Conservation (phyloP, 441 rosid species). For the Eutrema salsugineum region DNA sequence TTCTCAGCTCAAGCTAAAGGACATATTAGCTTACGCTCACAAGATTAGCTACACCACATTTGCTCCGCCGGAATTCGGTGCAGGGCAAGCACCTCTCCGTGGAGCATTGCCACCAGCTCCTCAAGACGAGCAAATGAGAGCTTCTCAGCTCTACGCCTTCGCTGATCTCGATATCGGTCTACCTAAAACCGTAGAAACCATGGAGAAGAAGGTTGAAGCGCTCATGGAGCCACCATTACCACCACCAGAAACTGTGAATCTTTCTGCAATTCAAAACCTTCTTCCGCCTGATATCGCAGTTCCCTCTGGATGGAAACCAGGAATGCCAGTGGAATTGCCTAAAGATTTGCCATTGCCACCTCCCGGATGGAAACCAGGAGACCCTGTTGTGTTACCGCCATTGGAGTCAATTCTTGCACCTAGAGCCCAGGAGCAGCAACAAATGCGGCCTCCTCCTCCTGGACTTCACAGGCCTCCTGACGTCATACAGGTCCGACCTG, state of each 20-base stretch:
- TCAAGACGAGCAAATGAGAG: conserved; percentile 95
- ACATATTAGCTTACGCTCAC: conserved; percentile 80
- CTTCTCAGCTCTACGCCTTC: conserved; percentile 75
- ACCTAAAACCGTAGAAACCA: conserved; percentile 53
- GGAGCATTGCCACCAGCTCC: conserved; percentile 98
- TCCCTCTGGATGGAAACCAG: conserved; percentile 93
- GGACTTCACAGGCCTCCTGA: conserved; percentile 66
- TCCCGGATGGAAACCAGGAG: conserved; percentile 96
- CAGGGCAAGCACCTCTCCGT: conserved; percentile 85
- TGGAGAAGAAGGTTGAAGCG: conserved; percentile 63
- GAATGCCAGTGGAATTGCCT: conserved; percentile 84
- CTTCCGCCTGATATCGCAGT: conserved; percentile 62
- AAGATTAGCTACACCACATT: conserved; percentile 90
- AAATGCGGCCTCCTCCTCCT: conserved; percentile 41
- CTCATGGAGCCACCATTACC: conserved; percentile 66
- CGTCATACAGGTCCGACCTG: conserved; percentile 76
- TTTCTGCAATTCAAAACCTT: conserved; percentile 54
- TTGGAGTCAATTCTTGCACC: conserved; percentile 53
- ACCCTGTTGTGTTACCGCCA: conserved; percentile 65
- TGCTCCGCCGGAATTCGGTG: conserved; percentile 93
- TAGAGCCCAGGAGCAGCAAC: conserved; percentile 44
- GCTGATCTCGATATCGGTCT: conserved; percentile 88
- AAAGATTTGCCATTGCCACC: conserved; percentile 70
- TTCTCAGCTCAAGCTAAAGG: conserved; percentile 65
- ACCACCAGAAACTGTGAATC: conserved; percentile 35